Evolutionary conservation across 169 alveolate genomes (phyloP), one percentile per base, ranked within the genome.

Genomic region (Eimeria zaria): DNA sequence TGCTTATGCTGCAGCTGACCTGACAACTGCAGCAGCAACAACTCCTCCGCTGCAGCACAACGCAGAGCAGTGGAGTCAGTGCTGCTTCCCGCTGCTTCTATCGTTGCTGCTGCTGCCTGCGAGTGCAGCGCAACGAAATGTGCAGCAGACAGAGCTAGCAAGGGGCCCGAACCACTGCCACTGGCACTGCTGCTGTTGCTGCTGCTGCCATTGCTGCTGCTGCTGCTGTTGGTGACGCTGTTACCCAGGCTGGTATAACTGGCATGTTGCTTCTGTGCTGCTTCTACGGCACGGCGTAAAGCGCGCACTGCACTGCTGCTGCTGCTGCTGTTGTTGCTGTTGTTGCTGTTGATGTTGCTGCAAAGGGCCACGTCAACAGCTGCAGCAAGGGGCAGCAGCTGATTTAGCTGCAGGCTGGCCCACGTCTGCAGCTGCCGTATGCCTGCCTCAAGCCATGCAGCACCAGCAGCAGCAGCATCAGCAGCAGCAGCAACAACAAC

Each of bases 331-430:
- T 5, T 71, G 83, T 30, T 71, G 87, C 89, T 78, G 89, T 44
- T 80, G 89, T 24, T 78, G 89, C 69, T 78, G 89, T 46, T 78
- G 89, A 67, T 80, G 89, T 44, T 80, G 89, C 67, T 80, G 62
- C 44, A 2, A 27, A 44, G 22, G 62, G 69, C 89, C 30, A 16
- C 20, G 51, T 80, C 89, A 22, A 80, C 67, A 46, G 60, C 89
- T 80, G 89, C 89, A 41, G 89, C 89, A 80, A 80, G 89, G 44
- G 89, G 89, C 62, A 80, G 89, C 67, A 80, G 39, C 64, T 44
- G 67, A 80, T 33, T 80, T 48, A 80, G 44, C 39, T 80, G 89
- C 27, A 80, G 48, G 64, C 27, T 39, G 2, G 89, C 89, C 89
- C 89, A 80, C 6, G 46, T 0, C 27, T 51, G 33, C 67, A 80